Conservation (phyloP, 208 protist genomes). For the Phytomonas sp. region DNA sequence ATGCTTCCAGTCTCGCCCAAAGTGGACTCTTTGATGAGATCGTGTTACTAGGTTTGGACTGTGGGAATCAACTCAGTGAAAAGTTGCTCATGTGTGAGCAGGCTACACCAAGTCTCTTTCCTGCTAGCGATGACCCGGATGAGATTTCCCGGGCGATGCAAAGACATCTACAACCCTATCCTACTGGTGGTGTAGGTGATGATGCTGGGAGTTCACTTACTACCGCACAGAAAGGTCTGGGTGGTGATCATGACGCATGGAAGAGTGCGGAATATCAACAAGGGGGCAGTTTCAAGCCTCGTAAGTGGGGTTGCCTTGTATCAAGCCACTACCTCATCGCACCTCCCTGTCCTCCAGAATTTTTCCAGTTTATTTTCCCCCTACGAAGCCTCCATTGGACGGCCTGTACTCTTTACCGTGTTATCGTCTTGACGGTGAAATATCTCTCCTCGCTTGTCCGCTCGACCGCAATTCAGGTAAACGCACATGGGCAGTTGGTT, state of each 20-base stretch:
- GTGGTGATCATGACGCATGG: too few species aligned
- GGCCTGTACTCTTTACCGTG: constrained; percentile 46
- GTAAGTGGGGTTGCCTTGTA: constrained; percentile 20
- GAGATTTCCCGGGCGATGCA: neutral
- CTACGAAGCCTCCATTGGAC: constrained; percentile 48
- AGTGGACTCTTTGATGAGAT: constrained; percentile 72
- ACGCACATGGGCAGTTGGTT: constrained; percentile 53
- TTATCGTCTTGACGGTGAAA: constrained; percentile 20
- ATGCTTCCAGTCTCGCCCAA: constrained; percentile 60
- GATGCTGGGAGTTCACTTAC: neutral
- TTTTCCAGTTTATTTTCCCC: constrained; percentile 44
- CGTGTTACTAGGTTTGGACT: constrained; percentile 62
- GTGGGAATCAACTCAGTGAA: constrained; percentile 67
- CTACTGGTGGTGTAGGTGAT: neutral
- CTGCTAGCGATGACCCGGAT: constrained; percentile 10
- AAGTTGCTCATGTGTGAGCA: constrained; percentile 28
- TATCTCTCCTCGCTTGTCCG: constrained; percentile 44
- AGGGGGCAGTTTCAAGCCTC: neutral
- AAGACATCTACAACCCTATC: neutral
- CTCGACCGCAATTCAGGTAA: constrained; percentile 51
- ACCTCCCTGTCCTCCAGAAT: constrained; percentile 38
- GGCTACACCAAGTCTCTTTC: constrained; percentile 22
- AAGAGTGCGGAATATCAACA: neutral
- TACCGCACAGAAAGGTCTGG: neutral
- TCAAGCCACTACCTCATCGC: constrained; percentile 24